Percentiles rank a stretch among this genome's conserved stretches.
Conservation (phyloP, 1,284 basidiomycete species). For the Anthracocystis setariae region DNA sequence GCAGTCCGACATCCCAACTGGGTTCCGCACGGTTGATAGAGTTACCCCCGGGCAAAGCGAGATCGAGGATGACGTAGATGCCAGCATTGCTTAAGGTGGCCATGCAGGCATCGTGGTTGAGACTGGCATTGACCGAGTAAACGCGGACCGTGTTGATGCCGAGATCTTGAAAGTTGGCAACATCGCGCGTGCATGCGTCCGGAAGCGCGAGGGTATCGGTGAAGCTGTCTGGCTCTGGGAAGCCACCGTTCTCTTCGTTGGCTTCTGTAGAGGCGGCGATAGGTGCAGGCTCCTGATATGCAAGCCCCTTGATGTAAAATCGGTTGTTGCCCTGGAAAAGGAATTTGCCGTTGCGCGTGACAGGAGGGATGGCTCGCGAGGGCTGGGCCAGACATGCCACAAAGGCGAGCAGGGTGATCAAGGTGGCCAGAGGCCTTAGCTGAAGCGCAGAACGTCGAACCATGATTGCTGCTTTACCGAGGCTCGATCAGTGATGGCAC, state of each 20-base stretch:
- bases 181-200: slow-evolving; percentile 79
- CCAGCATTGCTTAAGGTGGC: slow-evolving; percentile 77
- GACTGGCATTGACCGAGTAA: slow-evolving; percentile 75
- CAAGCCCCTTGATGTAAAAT: slow-evolving; percentile 90
- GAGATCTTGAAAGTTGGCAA: slow-evolving; percentile 75
- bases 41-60: slow-evolving; percentile 84
- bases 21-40: slow-evolving; percentile 82
- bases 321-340: slow-evolving; percentile 77
- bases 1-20: slow-evolving; percentile 83
- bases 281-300: slow-evolving; percentile 86
- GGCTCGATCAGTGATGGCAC: not conserved
- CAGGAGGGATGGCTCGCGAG: slow-evolving; percentile 18
- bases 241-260: slow-evolving; percentile 71
- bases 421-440: slow-evolving; percentile 12
- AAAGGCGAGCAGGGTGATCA: slow-evolving; percentile 15
- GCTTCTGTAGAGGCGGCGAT: slow-evolving; percentile 69
- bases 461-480: slow-evolving; percentile 10
- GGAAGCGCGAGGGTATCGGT: slow-evolving; percentile 79
- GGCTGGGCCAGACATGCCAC: slow-evolving; percentile 9
- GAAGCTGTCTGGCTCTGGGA: slow-evolving; percentile 77
- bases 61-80: slow-evolving; percentile 91
- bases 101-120: slow-evolving; percentile 90
- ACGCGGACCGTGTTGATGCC: slow-evolving; percentile 77
- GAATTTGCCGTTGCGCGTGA: slow-evolving; percentile 76
- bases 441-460: slow-evolving; percentile 4